These are phyloP conservation scores for Arthrinium puccinioides DNA, from an alignment of 2,329 filamentous ascomycete species.

Conservation along the genomic window DNA sequence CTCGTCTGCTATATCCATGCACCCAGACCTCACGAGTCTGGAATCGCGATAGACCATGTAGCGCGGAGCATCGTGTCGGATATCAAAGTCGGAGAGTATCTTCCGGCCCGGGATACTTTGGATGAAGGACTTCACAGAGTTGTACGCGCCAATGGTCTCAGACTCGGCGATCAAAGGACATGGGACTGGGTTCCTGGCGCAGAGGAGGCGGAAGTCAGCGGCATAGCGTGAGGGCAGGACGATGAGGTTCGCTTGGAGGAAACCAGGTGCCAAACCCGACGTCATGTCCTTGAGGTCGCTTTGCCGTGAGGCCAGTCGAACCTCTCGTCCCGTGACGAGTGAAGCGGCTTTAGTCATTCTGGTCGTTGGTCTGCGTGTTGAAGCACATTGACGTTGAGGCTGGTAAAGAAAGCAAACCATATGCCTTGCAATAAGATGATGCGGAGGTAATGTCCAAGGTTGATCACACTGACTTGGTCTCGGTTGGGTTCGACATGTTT, in stretches of 20 bases:
- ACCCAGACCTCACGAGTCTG: conserved; percentile 27
- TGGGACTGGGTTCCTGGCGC: conserved; percentile 53
- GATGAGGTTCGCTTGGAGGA: conserved; percentile 56
- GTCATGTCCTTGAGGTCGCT: conserved; percentile 36
- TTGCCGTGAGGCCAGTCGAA: conserved; percentile 35
- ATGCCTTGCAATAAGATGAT: too few species aligned
- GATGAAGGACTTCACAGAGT: conserved; percentile 26
- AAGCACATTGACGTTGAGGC: too few species aligned
- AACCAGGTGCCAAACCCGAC: conserved; percentile 45
- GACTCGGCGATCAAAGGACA: conserved; percentile 54
- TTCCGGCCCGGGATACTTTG: conserved; percentile 9
- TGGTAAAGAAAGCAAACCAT: too few species aligned
- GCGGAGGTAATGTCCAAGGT: too few species aligned
- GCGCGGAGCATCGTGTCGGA: conserved; percentile 49
- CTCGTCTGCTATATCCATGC: conserved; percentile 35
- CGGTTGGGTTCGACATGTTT: too few species aligned
- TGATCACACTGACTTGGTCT: too few species aligned
- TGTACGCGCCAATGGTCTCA: conserved; percentile 31
- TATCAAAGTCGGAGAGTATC: conserved; percentile 38
- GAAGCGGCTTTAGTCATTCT: too few species aligned
- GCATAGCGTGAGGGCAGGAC: conserved; percentile 51
- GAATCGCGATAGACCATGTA: conserved; percentile 53
- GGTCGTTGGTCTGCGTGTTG: too few species aligned
- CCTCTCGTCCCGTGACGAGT: conserved; percentile 25
- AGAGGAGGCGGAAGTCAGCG: conserved; percentile 49